A percentile compares a stretch with the other conserved stretches of the same genome.
phyloP scores from a whole-genome alignment of 306 rosid genomes.

The Fragaria ananassa region DNA sequence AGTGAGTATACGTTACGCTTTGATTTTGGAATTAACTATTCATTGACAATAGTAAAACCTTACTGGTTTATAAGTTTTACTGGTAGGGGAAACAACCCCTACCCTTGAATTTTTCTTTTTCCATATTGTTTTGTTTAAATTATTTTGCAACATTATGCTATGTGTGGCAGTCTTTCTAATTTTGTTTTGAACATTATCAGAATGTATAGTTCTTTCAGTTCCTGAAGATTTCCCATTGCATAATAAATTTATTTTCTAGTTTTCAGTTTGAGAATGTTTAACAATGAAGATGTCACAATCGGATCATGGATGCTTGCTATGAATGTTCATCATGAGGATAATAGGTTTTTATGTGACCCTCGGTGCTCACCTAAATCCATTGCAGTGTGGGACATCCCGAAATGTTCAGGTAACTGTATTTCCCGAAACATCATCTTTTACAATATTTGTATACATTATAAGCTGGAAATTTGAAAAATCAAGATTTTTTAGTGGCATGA shows the following conservation, averaged over 20 bases:
- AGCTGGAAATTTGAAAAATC: background rate
- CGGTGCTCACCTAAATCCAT: slow-evolving; percentile 29
- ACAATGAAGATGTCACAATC: slow-evolving; percentile 32
- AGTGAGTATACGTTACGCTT: background rate
- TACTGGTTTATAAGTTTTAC: background rate
- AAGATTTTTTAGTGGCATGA: background rate
- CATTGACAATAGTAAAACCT: background rate
- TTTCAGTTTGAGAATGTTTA: slow-evolving; percentile 37
- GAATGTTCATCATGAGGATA: slow-evolving; percentile 35
- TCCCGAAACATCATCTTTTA: background rate
- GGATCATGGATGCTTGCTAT: slow-evolving; percentile 44
- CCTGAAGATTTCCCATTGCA: slow-evolving; percentile 11
- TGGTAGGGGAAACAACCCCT: too few species aligned
- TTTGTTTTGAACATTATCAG: background rate
- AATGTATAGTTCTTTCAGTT: background rate
- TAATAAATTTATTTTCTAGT: slow-evolving; percentile 10
- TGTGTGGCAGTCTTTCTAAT: background rate
- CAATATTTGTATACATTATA: background rate
- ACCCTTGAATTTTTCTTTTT: too few species aligned
- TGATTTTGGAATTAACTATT: background rate
- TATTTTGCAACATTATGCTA: background rate
- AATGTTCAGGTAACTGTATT: slow-evolving; percentile 33
- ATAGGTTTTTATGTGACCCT: slow-evolving; percentile 28
- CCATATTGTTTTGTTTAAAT: too few species aligned
- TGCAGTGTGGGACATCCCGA: slow-evolving; percentile 42